Conservation (phyloP, 805 yeast species). For the Candida suzukii region DNA sequence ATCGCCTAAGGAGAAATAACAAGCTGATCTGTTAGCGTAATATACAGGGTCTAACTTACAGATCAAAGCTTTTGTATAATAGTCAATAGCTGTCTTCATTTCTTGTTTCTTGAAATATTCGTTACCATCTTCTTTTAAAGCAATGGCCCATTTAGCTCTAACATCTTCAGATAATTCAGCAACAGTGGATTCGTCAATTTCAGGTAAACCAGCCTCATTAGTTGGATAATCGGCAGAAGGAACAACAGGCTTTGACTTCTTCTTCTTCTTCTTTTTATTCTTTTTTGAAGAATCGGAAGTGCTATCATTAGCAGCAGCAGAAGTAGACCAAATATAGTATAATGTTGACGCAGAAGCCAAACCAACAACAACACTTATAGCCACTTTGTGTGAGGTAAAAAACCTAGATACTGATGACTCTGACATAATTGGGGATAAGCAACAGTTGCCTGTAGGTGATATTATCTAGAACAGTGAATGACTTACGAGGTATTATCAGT, state of each 20-base stretch:
- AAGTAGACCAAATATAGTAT: constrained; percentile 31
- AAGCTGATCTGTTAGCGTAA: constrained; percentile 95
- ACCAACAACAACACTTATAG: constrained; percentile 45
- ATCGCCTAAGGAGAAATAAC: constrained; percentile 76
- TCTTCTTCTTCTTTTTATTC: constrained; percentile 35
- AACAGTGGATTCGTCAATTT: constrained; percentile 39
- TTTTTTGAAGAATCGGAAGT: constrained; percentile 18
- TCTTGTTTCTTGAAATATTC: constrained; percentile 62
- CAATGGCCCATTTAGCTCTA: constrained; percentile 59
- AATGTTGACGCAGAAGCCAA: constrained; percentile 42
- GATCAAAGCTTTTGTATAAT: constrained; percentile 70
- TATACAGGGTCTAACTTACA: constrained; percentile 80
- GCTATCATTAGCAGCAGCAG: constrained; percentile 7
- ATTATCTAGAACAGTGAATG: no score
- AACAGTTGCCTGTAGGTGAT: no score
- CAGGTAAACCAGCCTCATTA: constrained; percentile 49
- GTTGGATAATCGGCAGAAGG: constrained; percentile 39
- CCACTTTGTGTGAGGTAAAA: constrained; percentile 42
- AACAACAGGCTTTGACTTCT: constrained; percentile 27
- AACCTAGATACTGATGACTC: constrained; percentile 22
- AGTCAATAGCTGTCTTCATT: constrained; percentile 68
- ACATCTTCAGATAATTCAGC: constrained; percentile 39
- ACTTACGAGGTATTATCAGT: no score
- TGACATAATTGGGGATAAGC: neutral
- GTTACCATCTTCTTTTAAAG: constrained; percentile 88